Conservation (phyloP, 805 yeast species). For the Yarrowia porcina region DNA sequence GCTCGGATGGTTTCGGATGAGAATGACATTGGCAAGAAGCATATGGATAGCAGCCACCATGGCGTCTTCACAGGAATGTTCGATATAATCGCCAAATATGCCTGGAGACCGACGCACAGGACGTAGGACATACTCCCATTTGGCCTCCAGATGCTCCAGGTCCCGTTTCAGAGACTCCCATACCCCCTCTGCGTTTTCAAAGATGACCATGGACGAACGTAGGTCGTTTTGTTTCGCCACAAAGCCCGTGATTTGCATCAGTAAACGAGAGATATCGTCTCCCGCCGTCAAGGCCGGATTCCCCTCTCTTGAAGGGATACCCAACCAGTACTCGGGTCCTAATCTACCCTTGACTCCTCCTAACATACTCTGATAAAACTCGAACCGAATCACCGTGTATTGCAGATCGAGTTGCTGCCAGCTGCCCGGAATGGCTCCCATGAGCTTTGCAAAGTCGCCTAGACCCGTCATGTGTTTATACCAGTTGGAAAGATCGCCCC, state of each 20-base stretch:
- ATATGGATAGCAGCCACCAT: slow-evolving; percentile 16
- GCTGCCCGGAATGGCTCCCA: slow-evolving; percentile 2
- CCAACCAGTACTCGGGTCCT: slow-evolving; percentile 15
- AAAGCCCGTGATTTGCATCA: slow-evolving; percentile 22
- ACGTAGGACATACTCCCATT: slow-evolving; percentile 5
- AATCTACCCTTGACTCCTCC: slow-evolving; percentile 19
- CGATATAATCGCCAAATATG: background rate
- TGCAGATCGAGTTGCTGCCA: slow-evolving; percentile 7
- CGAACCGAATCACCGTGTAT: slow-evolving; percentile 22
- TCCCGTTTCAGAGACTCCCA: background rate
- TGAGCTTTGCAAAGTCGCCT: slow-evolving; percentile 22
- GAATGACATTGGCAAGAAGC: slow-evolving; percentile 14
- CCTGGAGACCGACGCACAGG: background rate
- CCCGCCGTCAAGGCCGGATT: slow-evolving; percentile 7
- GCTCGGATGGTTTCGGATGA: slow-evolving; percentile 1
- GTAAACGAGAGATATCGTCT: slow-evolving; percentile 11
- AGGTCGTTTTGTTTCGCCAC: slow-evolving; percentile 18
- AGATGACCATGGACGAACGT: background rate
- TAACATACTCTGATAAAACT: slow-evolving; percentile 17
- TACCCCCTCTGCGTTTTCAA: background rate
- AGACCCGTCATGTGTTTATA: slow-evolving; percentile 22
- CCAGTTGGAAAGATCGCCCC: slow-evolving; percentile 25
- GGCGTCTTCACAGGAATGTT: slow-evolving; percentile 13
- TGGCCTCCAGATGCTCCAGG: background rate
- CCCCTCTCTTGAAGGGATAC: background rate